Percentiles rank a stretch among this genome's conserved stretches.
Conservation (phyloP, 306 rosid genomes). For the Senna tora region DNA sequence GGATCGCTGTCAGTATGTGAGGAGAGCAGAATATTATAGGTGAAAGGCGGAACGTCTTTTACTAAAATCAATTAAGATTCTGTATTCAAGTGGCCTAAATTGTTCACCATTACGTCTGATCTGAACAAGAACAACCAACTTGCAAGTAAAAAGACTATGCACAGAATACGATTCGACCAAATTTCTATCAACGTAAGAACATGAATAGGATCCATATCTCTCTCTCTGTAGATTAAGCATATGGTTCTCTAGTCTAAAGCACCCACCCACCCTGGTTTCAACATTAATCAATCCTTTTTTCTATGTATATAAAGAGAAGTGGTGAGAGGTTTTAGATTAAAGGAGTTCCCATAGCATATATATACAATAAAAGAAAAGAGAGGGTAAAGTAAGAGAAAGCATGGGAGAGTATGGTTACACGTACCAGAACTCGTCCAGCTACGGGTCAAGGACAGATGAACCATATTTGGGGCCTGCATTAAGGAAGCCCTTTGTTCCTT, state of each 20-base stretch:
- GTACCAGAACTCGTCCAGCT: slow-evolving; percentile 32
- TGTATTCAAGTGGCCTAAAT: too few relatives aligned
- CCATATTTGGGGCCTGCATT: neutral
- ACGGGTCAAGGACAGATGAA: slow-evolving; percentile 28
- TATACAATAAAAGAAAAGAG: neutral
- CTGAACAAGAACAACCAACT: neutral
- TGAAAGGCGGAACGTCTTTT: neutral
- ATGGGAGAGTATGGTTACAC: slow-evolving; percentile 49
- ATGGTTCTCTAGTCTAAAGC: slow-evolving; percentile 36
- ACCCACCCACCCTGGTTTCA: neutral
- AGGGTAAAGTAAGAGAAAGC: neutral
- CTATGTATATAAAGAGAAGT: slow-evolving; percentile 38
- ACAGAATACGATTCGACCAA: slow-evolving; percentile 35
- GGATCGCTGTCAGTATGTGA: slow-evolving; percentile 9
- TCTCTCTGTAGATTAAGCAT: slow-evolving; percentile 21
- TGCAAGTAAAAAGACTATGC: slow-evolving; percentile 25
- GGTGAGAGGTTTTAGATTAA: slow-evolving; percentile 6
- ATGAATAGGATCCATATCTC: slow-evolving; percentile 34
- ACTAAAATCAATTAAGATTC: too few relatives aligned
- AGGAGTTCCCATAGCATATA: neutral
- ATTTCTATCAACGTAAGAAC: slow-evolving; percentile 19
- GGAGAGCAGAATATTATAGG: slow-evolving; percentile 26
- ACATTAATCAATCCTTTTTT: neutral
- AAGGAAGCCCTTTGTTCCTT: slow-evolving; percentile 39
- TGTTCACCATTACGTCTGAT: too few relatives aligned